Evolutionary conservation across 2,329 filamentous ascomycete species (phyloP), one percentile per base, ranked within the genome.

Genomic region (Aschersonia sp.): DNA sequence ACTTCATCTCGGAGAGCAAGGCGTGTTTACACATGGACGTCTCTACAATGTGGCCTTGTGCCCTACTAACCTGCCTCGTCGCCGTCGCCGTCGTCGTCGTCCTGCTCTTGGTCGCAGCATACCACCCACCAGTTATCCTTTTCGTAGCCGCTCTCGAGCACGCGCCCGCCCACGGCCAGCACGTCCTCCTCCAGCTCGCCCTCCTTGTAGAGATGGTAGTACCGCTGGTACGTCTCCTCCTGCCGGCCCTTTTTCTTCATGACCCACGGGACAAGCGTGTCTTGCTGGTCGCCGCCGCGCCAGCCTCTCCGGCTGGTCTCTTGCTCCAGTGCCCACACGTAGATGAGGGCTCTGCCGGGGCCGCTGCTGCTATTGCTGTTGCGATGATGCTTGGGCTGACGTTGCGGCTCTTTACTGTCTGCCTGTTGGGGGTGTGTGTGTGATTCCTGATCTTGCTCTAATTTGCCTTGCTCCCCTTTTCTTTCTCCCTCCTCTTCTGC

Each of bases 91-190:
- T 22, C 22, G 22, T 37, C 33, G 33, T 37, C 33, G 12, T 12
- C 8, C 7, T 37, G 33, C 33, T 37, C 33, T 37, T 12, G 2
- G 33, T 9, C 33, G 12, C 7, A 37, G 22, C 22, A 68, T 60
- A 95, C 81, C 47, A 81, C 87, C 90, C 90, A 98, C 92, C 92
- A 97, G 67, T 98, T 98, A 61, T 97, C 92, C 68, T 82, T 89
- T 62, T 98, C 92, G 65, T 97, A 98, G 35, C 92, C 92, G 50
- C 79, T 79, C 54, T 86, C 81, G 30, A 92, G 57, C 11, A 96
- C 79, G 45, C 66, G 67, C 6, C 89, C 92, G 14, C 88, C 88
- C 22, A 83, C 89, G 12, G 75, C 72, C 46, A 64, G 62, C 49
- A 95, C 76, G 61, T 96, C 85, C 42, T 78, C 73, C 61, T 96